Percentiles rank a stretch among this genome's conserved stretches.
phyloP scores from a whole-genome alignment of 305 asterid genomes.

The Fraxinus platypoda region DNA sequence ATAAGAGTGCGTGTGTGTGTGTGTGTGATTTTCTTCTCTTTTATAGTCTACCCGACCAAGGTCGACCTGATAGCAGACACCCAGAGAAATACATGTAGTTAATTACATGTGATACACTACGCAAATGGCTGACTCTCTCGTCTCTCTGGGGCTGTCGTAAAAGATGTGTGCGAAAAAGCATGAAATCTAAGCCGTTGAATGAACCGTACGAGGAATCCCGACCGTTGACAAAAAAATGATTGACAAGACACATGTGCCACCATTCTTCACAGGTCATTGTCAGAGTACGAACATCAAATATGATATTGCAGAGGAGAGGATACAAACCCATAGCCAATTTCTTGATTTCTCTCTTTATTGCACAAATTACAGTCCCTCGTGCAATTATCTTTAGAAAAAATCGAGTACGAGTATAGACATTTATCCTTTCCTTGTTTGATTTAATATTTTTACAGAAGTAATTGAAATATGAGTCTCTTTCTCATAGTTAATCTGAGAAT shows the following conservation, averaged over 20 bases:
- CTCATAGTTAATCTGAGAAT: neutral
- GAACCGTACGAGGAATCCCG: conserved; percentile 6
- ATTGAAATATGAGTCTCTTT: neutral
- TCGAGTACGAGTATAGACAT: neutral
- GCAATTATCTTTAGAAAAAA: neutral
- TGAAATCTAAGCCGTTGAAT: conserved; percentile 3
- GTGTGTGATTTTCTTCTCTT: conserved; percentile 31
- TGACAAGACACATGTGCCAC: conserved; percentile 62
- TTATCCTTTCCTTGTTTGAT: neutral
- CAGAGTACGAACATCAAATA: conserved; percentile 49
- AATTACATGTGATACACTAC: neutral
- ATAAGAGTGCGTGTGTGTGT: conserved; percentile 5
- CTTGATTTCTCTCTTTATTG: neutral
- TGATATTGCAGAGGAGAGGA: conserved; percentile 6
- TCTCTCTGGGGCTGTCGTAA: neutral
- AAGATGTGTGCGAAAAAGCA: neutral
- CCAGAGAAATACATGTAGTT: conserved; percentile 22
- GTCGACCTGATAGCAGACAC: conserved; percentile 29
- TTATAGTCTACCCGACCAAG: conserved; percentile 93
- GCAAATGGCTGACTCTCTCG: neutral
- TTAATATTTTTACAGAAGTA: neutral
- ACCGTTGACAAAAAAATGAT: conserved; percentile 32
- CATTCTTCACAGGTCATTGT: conserved; percentile 48
- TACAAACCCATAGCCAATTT: neutral
- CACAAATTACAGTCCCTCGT: neutral